These are phyloP conservation scores for Cytospora leucostoma DNA, from an alignment of 2,329 filamentous ascomycete genomes.

Conservation along the genomic window DNA sequence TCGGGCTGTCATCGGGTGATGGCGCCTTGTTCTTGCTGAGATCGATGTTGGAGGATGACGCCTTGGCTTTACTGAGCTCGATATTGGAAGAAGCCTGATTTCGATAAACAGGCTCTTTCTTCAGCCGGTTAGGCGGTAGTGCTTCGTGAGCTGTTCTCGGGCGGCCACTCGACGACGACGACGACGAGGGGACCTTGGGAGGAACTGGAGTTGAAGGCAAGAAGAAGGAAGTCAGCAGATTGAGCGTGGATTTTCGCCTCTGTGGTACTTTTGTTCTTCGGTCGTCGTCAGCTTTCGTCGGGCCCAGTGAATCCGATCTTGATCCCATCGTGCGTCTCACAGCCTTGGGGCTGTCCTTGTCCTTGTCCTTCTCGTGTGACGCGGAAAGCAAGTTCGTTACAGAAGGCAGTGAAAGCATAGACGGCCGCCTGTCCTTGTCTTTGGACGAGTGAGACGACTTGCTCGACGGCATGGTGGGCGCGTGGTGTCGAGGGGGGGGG, in stretches of 20 bases:
- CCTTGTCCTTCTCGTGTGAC: conserved; percentile 20
- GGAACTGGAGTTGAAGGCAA: conserved; percentile 21
- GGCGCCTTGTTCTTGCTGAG: conserved; percentile 6
- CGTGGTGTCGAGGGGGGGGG: conserved; percentile 1
- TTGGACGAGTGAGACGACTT: conserved; percentile 28
- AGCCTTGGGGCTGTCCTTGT: conserved; percentile 13
- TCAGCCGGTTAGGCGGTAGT: conserved; percentile 12
- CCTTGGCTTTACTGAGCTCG: conserved; percentile 14
- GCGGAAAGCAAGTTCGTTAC: conserved; percentile 22
- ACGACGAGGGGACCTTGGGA: conserved; percentile 3
- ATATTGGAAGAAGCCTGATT: conserved; percentile 20
- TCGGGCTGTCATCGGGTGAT: conserved; percentile 22
- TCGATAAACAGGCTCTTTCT: conserved; percentile 8
- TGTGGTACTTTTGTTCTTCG: conserved; percentile 14
- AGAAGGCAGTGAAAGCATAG: conserved; percentile 26
- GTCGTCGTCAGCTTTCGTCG: conserved; percentile 12
- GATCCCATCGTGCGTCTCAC: conserved; percentile 17
- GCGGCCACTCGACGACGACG: conserved; percentile 9
- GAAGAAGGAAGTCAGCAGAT: conserved; percentile 27
- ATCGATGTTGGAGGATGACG: conserved; percentile 19
- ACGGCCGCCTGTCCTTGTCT: conserved; percentile 23
- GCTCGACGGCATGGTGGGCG: conserved; percentile 29
- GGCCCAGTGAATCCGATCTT: conserved; percentile 11
- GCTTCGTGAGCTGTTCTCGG: conserved; percentile 25
- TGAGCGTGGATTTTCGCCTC: conserved; percentile 25